Evolutionary conservation across 2,329 filamentous ascomycete species (phyloP), one percentile per base, ranked within the genome.

Genomic region (Achaetomium macrosporum): DNA sequence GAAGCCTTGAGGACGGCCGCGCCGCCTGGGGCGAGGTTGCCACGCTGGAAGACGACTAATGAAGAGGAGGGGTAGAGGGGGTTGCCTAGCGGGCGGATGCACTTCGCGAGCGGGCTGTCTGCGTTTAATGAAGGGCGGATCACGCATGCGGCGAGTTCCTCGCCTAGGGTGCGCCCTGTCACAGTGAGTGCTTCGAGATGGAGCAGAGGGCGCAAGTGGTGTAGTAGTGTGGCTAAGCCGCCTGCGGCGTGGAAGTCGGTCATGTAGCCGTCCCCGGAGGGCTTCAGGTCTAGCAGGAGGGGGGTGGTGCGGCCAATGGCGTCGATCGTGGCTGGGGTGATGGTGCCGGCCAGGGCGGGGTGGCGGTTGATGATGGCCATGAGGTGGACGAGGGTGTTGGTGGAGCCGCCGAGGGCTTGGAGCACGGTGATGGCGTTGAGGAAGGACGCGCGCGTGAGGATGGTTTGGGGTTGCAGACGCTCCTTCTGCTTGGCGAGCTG

Each of bases 241-340:
- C 91, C 91, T 47, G 93, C 85, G 54, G 90, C 85, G 68, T 93
- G 93, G 39, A 96, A 83, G 64, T 96, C 90, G 5, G 86, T 88
- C 84, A 96, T 95, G 67, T 90, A 87, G 65, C 90, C 91, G 50
- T 87, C 84, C 1, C 91, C 91, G 55, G 82, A 88, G 0, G 91
- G 91, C n/a, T 91, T 89, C 16, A 95, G 76, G 64, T 95, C 87
- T 1, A 91, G 87, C 39, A 95, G 80, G 63, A 93, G 83, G 0
- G 90, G 90, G 1, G 90, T 90, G 59, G 79, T 83, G 59, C 89
- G 76, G 51, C 85, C 87, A 46, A 93, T 83, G 46, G 85, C 80
- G 67, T 95, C 88, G 64, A 95, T 77, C 37, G 90, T 90, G 61
- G 88, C 81, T 12, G 95, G 73, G 0, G 81, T 87, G n/a, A 95